Conservation (phyloP, 2,329 filamentous ascomycete genomes). For the Colletotrichum sansevieriae region DNA sequence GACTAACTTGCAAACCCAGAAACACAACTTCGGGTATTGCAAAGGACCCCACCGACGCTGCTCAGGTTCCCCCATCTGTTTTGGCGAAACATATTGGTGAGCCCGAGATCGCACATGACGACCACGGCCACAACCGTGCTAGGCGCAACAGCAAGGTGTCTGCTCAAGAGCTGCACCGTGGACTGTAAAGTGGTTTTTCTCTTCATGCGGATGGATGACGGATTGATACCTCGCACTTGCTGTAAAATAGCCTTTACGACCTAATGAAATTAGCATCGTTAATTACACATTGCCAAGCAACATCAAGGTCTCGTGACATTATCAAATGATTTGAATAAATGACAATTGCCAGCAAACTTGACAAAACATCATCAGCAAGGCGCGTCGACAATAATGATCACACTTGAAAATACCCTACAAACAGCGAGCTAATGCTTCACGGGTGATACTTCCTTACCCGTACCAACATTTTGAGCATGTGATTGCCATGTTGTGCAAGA, state of each 20-base stretch:
- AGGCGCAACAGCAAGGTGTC: constrained; percentile 61
- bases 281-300: not conserved
- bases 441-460: too few species aligned
- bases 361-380: too few species aligned
- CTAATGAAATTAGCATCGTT: constrained; percentile 29
- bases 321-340: too few species aligned
- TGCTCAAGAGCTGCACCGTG: constrained; percentile 62
- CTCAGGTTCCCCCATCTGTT: constrained; percentile 69
- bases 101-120: constrained; percentile 60
- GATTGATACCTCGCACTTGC: constrained; percentile 32
- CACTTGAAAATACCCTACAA: too few species aligned
- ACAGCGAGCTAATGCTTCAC: too few species aligned
- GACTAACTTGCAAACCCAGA: constrained; percentile 38
- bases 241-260: constrained; percentile 38
- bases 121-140: constrained; percentile 57
- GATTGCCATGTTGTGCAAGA: too few species aligned
- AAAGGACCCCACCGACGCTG: constrained; percentile 66
- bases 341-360: too few species aligned
- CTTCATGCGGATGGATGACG: constrained; percentile 10
- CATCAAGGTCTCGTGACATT: not conserved
- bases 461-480: too few species aligned
- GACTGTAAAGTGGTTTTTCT: constrained; percentile 52
- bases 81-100: constrained; percentile 61
- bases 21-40: constrained; percentile 38
- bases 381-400: too few species aligned